phyloP scores from a whole-genome alignment of 2,329 filamentous ascomycete species.

The Sarocladium oryzae region DNA sequence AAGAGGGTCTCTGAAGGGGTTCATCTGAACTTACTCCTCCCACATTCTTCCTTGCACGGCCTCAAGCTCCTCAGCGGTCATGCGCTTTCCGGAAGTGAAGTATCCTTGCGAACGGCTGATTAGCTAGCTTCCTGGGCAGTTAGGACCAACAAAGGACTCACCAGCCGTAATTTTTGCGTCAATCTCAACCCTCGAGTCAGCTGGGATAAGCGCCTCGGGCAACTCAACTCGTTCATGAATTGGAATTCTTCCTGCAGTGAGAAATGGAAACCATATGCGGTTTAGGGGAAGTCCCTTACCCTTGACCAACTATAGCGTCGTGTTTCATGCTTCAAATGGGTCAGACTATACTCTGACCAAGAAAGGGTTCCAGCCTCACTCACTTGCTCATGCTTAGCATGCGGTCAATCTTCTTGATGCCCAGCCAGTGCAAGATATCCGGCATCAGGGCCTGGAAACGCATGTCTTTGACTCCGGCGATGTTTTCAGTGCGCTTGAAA shows the following conservation, averaged over 20 bases:
- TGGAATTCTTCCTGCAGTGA: constrained; percentile 53
- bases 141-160: constrained; percentile 33
- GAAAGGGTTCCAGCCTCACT: constrained; percentile 25
- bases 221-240: constrained; percentile 88
- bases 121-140: background rate
- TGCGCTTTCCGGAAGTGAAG: constrained; percentile 82
- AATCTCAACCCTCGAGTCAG: constrained; percentile 94
- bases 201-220: constrained; percentile 88
- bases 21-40: constrained; percentile 58
- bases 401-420: constrained; percentile 95
- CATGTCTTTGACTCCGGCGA: constrained; percentile 95
- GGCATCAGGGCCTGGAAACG: constrained; percentile 98
- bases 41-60: constrained; percentile 85
- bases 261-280: background rate
- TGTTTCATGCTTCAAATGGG: constrained; percentile 66
- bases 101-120: constrained; percentile 41
- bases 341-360: background rate
- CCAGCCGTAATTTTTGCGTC: constrained; percentile 97
- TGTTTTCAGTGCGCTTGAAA: constrained; percentile 96
- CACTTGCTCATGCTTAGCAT: constrained; percentile 99
- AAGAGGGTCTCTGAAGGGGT: background rate
- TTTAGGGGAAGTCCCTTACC: constrained; percentile 37
- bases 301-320: constrained; percentile 79
- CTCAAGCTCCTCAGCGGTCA: constrained; percentile 79
- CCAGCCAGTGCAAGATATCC: constrained; percentile 94